Percentiles rank a stretch among this genome's conserved stretches.
Evolutionary conservation across 2,329 filamentous ascomycete species (phyloP).

Genomic region (Calonectria multiphialidica): DNA sequence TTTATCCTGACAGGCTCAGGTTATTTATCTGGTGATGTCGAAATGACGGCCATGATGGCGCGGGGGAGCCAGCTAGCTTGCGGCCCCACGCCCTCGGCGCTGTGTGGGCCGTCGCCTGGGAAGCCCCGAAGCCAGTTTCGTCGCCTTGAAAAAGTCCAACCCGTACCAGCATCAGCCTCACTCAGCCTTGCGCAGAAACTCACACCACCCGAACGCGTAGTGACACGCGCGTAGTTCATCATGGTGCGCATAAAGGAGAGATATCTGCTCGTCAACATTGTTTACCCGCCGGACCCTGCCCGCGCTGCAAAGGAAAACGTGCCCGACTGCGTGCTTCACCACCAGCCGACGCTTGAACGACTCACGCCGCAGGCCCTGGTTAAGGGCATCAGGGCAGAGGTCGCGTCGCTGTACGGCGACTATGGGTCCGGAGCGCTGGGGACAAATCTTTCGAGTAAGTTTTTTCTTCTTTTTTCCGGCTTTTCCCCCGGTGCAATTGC

Average conservation of each 20-base stretch:
- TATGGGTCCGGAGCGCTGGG: slow-evolving; percentile 84
- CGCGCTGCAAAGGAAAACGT: slow-evolving; percentile 51
- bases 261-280: slow-evolving; percentile 93
- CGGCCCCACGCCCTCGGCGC: slow-evolving; percentile 39
- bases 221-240: not conserved
- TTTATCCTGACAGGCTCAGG: slow-evolving; percentile 7
- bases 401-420: slow-evolving; percentile 85
- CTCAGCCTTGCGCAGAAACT: slow-evolving; percentile 6
- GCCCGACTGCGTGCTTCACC: slow-evolving; percentile 77
- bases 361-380: slow-evolving; percentile 76
- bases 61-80: slow-evolving; percentile 28
- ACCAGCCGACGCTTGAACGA: slow-evolving; percentile 80
- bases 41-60: slow-evolving; percentile 23
- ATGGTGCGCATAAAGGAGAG: slow-evolving; percentile 98
- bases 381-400: slow-evolving; percentile 76
- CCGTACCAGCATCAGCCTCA: slow-evolving; percentile 22
- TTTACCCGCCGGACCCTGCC: slow-evolving; percentile 77
- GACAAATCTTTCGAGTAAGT: slow-evolving; percentile 74
- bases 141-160: slow-evolving; percentile 17
- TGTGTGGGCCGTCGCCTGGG: slow-evolving; percentile 29
- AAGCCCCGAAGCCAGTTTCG: slow-evolving; percentile 30
- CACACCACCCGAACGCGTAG: not conserved
- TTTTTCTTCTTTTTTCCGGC: not conserved
- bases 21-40: not conserved
- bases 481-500: not conserved